phyloP scores from a whole-genome alignment of 805 yeast species.

The Blastobotrys mokoenaii region DNA sequence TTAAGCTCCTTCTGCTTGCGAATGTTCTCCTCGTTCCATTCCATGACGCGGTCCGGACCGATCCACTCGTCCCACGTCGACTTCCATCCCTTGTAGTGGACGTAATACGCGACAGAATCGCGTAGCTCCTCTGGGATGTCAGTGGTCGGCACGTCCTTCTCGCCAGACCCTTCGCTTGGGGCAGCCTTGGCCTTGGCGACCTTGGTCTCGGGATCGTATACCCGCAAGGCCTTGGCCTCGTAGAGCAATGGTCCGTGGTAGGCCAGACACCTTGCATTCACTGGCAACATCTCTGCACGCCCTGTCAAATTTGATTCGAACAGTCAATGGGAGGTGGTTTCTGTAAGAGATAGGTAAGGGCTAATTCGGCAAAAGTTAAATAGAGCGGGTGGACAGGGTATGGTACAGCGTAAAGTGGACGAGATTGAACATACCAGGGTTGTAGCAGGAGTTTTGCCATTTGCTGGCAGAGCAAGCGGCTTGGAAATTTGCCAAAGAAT shows the following conservation, averaged over 20 bases:
- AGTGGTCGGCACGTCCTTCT: constrained; percentile 16
- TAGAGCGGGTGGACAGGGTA: too few relatives aligned
- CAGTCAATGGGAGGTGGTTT: too few relatives aligned
- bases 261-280: constrained; percentile 48
- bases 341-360: too few relatives aligned
- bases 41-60: constrained; percentile 54
- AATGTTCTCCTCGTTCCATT: constrained; percentile 59
- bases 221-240: constrained; percentile 71
- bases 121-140: constrained; percentile 32
- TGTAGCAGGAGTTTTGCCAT: too few relatives aligned
- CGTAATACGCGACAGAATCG: constrained; percentile 42
- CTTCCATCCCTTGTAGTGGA: constrained; percentile 96
- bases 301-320: too few relatives aligned
- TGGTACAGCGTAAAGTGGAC: too few relatives aligned
- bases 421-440: too few relatives aligned
- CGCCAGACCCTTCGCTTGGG: constrained; percentile 13
- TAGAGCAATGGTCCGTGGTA: constrained; percentile 87
- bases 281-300: constrained; percentile 7
- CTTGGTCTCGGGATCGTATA: constrained; percentile 43
- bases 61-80: constrained; percentile 98
- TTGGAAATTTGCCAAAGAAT: too few relatives aligned
- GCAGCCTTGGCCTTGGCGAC: constrained; percentile 11
- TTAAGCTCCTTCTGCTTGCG: constrained; percentile 53
- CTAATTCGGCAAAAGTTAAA: too few relatives aligned
- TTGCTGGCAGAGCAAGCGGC: too few relatives aligned